Conservation (phyloP, 495 filamentous ascomycete species). For the Aspergillus egyptiacus region DNA sequence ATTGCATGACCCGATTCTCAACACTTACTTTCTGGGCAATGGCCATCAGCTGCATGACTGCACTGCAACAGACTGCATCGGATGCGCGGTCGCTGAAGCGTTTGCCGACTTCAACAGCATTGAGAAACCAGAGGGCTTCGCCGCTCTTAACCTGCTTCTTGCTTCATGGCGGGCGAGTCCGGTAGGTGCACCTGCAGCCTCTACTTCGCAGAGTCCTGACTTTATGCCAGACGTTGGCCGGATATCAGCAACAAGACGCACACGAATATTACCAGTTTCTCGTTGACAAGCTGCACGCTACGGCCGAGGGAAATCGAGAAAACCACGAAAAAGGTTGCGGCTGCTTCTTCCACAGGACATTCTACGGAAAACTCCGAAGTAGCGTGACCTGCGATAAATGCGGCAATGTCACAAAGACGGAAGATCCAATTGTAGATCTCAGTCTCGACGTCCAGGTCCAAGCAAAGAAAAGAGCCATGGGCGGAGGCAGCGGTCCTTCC, state of each 20-base stretch:
- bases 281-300: slow-evolving; percentile 70
- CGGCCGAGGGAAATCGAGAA: slow-evolving; percentile 34
- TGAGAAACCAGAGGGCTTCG: slow-evolving; percentile 78
- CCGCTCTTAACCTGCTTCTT: slow-evolving; percentile 71
- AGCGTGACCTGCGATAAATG: slow-evolving; percentile 84
- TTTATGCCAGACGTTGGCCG: slow-evolving; percentile 64
- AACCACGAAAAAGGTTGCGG: slow-evolving; percentile 60
- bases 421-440: slow-evolving; percentile 82
- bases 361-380: slow-evolving; percentile 81
- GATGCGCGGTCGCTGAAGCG: slow-evolving; percentile 84
- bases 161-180: slow-evolving; percentile 68
- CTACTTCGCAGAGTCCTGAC: background rate
- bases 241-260: slow-evolving; percentile 90
- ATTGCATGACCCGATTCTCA: slow-evolving; percentile 79
- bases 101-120: slow-evolving; percentile 82
- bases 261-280: slow-evolving; percentile 95
- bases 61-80: slow-evolving; percentile 61
- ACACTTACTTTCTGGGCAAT: slow-evolving; percentile 80
- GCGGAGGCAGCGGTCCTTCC: slow-evolving; percentile 28
- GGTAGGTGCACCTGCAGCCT: slow-evolving; percentile 27
- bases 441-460: slow-evolving; percentile 67
- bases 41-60: slow-evolving; percentile 72
- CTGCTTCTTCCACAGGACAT: slow-evolving; percentile 84
- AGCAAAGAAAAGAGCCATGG: slow-evolving; percentile 47
- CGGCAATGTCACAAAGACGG: slow-evolving; percentile 65